phyloP scores from a whole-genome alignment of 1,139 yeast genomes.

The Nakaseomyces glabratus region DNA sequence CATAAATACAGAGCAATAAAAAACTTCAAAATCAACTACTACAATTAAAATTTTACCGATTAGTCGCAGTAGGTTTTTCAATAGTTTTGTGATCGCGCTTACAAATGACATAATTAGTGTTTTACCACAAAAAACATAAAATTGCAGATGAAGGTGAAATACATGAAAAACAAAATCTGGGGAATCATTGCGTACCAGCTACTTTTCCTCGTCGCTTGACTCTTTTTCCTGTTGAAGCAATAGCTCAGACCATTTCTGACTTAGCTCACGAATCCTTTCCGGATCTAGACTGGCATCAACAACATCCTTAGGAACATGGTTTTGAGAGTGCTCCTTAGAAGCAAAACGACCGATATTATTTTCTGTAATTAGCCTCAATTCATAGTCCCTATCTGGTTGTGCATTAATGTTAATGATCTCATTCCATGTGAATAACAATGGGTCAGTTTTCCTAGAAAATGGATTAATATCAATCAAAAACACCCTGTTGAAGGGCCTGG shows the following conservation, averaged over 20 bases:
- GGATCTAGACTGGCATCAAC: conserved; percentile 73
- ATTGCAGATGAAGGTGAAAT: no score
- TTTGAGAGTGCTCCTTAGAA: conserved; percentile 75
- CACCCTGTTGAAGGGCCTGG: conserved; percentile 59
- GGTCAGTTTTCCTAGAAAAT: conserved; percentile 65
- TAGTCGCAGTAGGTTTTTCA: no score
- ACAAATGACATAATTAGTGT: no score
- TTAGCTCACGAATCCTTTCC: conserved; percentile 53
- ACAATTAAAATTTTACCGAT: no score
- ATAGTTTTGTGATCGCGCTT: no score
- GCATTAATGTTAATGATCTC: conserved; percentile 39
- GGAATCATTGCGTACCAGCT: no score
- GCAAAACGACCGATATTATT: conserved; percentile 67
- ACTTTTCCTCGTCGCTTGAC: conserved; percentile 13
- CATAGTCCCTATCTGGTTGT: conserved; percentile 31
- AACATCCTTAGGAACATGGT: conserved; percentile 83
- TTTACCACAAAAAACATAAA: no score
- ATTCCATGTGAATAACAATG: conserved; percentile 75
- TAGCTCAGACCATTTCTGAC: conserved; percentile 47
- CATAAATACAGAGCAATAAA: no score
- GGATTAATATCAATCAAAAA: conserved; percentile 81
- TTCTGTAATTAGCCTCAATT: conserved; percentile 59
- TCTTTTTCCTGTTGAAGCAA: conserved; percentile 30
- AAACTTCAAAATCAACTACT: no score
- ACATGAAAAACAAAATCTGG: no score